A percentile compares a stretch with the other conserved stretches of the same genome.
Conservation (phyloP, 176 grass and related monocot species). For the Thinopyrum elongatum region DNA sequence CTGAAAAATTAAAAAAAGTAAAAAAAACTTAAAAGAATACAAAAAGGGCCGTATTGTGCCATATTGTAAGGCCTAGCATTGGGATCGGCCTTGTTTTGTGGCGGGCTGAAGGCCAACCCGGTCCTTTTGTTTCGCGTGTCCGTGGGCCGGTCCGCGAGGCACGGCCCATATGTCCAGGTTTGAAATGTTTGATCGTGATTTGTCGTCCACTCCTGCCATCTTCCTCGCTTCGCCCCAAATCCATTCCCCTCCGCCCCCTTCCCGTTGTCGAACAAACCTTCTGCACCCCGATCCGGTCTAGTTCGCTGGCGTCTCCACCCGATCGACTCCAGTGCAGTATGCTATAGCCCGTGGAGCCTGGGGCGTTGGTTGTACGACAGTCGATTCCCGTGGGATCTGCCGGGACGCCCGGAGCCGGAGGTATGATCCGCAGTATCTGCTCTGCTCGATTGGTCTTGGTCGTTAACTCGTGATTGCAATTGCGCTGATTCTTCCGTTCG, state of each 20-base stretch:
- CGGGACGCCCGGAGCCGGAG: neutral
- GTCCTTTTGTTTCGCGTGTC: too few relatives aligned
- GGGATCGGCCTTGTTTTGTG: too few relatives aligned
- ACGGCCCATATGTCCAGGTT: too few relatives aligned
- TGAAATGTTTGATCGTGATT: neutral
- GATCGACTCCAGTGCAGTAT: neutral
- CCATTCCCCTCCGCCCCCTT: neutral
- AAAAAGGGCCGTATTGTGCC: too few relatives aligned
- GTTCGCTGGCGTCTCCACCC: neutral
- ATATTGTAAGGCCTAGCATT: too few relatives aligned
- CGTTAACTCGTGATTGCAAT: neutral
- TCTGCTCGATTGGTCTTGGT: neutral
- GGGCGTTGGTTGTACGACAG: neutral
- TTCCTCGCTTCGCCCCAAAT: neutral
- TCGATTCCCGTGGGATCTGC: slow-evolving; percentile 20
- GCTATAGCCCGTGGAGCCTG: neutral
- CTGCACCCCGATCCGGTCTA: neutral
- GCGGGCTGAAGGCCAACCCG: too few relatives aligned
- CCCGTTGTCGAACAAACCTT: neutral
- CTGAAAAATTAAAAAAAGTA: too few relatives aligned
- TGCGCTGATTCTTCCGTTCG: neutral
- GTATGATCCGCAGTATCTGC: neutral
- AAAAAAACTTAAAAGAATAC: too few relatives aligned
- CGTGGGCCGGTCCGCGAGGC: too few relatives aligned
- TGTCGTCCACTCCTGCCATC: neutral